Base-by-base conservation (phyloP, 495 filamentous ascomycete genomes). In the Penicillium pulvis region DNA sequence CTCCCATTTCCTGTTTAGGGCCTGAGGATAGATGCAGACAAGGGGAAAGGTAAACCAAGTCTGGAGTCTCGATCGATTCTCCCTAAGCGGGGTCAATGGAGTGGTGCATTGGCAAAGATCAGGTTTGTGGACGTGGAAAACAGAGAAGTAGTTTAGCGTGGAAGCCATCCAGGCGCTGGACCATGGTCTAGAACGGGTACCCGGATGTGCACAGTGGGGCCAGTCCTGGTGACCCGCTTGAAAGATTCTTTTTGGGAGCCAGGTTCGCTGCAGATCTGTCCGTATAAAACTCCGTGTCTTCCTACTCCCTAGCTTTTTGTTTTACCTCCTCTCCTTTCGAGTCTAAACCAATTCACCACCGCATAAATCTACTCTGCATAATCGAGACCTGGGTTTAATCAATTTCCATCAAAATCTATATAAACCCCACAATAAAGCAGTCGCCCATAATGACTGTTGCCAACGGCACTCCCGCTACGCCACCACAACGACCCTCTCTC, bases 361-460 rank as follows among this genome's bases (percentile, higher is more conserved):
- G 26, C 39, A 43, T 43, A 20, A 16, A 45, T 10, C 33, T 35
- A 36, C 33, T 28, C 6, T 14, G 33, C 33, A 36, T 36, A 36
- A 36, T 36, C 33, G 9, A 14, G 1, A 12, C 12, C 10, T 14
- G 33, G 33, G 33, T 4, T 36, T 3, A 36, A 12, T 10, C 51
- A 23, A 20, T 11, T 44, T 1, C 39, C 5, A 41, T 41, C 39
- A 39, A 12, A 39, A 39, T 12, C 35, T 39, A 41, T 17, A 41
- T 41, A 23, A 35, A 20, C 26, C 28, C 28, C 28, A 28, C 26
- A 1, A 24, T 26, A 55, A 46, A 33, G 19, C 43, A 16, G 45
- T 49, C 47, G 19, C 50, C 53, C 42, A 56, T 45, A 45, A 70
- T 70, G 67, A 65, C 66, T 41, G 36, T 58, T 58, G 52, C 59